Percentiles rank a stretch among this genome's conserved stretches.
Evolutionary conservation across 495 filamentous ascomycete genomes (phyloP).

Genomic region (Aspergillus bridgeri): DNA sequence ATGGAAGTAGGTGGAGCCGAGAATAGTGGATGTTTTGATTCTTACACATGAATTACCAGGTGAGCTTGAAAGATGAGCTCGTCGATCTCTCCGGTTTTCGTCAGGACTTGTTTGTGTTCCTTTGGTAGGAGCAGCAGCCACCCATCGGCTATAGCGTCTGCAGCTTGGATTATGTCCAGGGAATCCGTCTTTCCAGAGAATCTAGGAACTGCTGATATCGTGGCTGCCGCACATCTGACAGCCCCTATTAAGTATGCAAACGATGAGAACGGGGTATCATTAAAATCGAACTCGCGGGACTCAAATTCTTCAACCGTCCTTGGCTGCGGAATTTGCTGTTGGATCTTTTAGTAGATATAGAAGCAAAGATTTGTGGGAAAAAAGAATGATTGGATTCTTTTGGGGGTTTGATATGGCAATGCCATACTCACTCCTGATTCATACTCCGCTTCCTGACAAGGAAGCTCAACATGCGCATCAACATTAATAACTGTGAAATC

Average conservation of each 20-base stretch:
- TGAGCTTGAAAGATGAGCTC: conserved; percentile 34
- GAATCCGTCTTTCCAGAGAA: not conserved
- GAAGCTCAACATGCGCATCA: conserved; percentile 58
- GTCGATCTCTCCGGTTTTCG: conserved; percentile 22
- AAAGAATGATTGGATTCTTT: no score
- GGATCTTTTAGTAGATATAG: not conserved
- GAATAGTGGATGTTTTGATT: not conserved
- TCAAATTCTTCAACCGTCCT: conserved; percentile 63
- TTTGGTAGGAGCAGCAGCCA: conserved; percentile 26
- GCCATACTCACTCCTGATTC: conserved; percentile 51
- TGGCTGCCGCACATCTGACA: not conserved
- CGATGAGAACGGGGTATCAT: conserved; percentile 64
- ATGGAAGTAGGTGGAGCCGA: not conserved
- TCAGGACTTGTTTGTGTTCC: conserved; percentile 24
- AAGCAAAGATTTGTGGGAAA: not conserved
- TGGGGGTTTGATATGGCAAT: no score
- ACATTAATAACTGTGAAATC: conserved; percentile 54
- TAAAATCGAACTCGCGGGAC: conserved; percentile 57
- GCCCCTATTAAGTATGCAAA: conserved; percentile 30
- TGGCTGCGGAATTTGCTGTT: conserved; percentile 58
- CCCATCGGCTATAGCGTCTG: conserved; percentile 20
- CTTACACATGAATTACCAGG: conserved; percentile 28
- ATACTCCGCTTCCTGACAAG: conserved; percentile 75
- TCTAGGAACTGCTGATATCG: not conserved
- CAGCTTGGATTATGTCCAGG: not conserved